Base-by-base conservation (phyloP, 2,329 filamentous ascomycete genomes). In the Colletotrichum graminicola region DNA sequence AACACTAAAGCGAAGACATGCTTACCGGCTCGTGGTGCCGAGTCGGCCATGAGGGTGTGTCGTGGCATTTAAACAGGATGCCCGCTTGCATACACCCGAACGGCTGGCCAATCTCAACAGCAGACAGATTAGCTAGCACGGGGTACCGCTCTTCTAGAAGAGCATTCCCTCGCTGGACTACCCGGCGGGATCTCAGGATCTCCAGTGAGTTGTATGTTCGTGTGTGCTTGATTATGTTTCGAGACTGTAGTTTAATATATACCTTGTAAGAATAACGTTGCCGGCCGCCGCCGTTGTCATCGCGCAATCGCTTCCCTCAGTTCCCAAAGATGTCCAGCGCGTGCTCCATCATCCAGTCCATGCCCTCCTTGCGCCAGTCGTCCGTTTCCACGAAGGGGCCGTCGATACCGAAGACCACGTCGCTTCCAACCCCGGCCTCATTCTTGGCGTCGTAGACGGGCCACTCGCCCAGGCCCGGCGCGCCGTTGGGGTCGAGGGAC, bases 321-420 rank as follows among this genome's bases (percentile, higher is more conserved):
- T 71, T 69, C 18, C 79, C 79, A 52, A 79, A 76, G 1, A 79
- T 72, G 0, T 72, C 67, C 61, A 80, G 70, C 18, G 74, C 67
- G 36, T 81, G 74, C 18, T 79, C 74, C 2, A 66, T 72, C 47
- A 80, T 66, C 76, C 77, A 81, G 14, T 74, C 67, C 29, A 80
- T 78, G 3, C 77, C 79, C 2, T 69, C 73, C 21, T 74, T 69
- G 45, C 79, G 73, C 75, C 76, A 80, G 45, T 79, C 66, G 11
- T 81, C 79, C 2, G 68, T 66, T 74, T 81, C 79, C 29, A 77
- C 51, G 8, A 66, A 63, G 29, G 71, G 77, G 14, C 75, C 75
- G 29, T 76, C 57, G 5, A 78, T 62, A 29, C 62, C 71, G 52
- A 78, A 81, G 3, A 81, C 78, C 36, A 81, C 66, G 2, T 76